A percentile compares a stretch with the other conserved stretches of the same genome.
Evolutionary conservation across 345 rosid genomes (phyloP).

Genomic region (Atalantia buxifolia): DNA sequence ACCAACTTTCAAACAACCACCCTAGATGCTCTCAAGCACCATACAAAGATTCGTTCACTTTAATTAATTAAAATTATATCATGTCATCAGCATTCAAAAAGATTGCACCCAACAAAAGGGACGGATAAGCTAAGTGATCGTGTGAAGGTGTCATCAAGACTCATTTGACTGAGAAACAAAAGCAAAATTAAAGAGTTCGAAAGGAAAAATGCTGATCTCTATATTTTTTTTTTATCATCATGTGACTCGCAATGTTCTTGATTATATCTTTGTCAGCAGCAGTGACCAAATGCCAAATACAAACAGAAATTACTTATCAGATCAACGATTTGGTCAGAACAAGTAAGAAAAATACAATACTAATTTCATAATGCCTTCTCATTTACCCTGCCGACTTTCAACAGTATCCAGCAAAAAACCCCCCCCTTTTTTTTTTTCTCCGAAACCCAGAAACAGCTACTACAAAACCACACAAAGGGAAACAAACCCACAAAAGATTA

Average conservation of each 20-base stretch:
- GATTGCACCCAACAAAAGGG: conserved; percentile 4
- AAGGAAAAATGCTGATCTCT: conserved; percentile 8
- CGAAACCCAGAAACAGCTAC: conserved; percentile 22
- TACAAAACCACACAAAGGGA: conserved; percentile 23
- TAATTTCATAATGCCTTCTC: background rate
- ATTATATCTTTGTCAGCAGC: conserved; percentile 20
- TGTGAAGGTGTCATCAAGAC: conserved; percentile 1
- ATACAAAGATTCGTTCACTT: background rate
- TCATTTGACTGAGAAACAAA: background rate
- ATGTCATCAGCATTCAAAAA: background rate
- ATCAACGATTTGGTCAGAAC: background rate
- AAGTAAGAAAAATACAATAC: background rate
- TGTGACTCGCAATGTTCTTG: conserved; percentile 4
- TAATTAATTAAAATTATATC: background rate
- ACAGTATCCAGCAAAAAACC: conserved; percentile 3
- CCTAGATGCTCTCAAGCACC: conserved; percentile 25
- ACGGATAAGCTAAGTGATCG: background rate
- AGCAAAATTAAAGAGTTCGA: background rate
- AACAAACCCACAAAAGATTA: conserved; percentile 16
- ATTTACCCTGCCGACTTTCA: background rate
- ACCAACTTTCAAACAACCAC: conserved; percentile 10
- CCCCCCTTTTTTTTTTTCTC: background rate
- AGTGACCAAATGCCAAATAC: background rate
- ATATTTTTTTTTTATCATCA: conserved; percentile 5
- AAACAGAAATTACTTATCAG: background rate